Conservation (phyloP, 805 yeast genomes). For the Metschnikowia kofuensis region DNA sequence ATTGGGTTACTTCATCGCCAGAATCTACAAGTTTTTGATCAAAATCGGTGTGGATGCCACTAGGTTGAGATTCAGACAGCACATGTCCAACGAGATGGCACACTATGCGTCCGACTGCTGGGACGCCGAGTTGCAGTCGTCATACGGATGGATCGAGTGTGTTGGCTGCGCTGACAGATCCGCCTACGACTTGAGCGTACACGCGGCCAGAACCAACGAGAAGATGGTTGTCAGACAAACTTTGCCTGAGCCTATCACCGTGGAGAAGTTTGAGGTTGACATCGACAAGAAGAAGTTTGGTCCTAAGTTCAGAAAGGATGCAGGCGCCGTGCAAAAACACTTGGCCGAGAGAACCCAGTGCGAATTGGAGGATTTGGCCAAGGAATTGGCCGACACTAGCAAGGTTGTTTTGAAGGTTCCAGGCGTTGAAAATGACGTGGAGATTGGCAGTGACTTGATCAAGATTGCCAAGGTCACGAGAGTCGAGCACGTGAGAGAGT, state of each 20-base stretch:
- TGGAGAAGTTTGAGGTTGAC: constrained; percentile 80
- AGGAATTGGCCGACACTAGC: constrained; percentile 59
- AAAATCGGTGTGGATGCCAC: constrained; percentile 87
- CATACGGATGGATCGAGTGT: constrained; percentile 99
- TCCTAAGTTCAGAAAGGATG: constrained; percentile 96
- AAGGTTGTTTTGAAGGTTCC: constrained; percentile 66
- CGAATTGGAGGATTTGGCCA: constrained; percentile 74
- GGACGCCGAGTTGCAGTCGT: constrained; percentile 96
- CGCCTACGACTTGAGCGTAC: constrained; percentile 95
- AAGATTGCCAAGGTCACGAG: constrained; percentile 73
- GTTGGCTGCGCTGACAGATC: constrained; percentile 99
- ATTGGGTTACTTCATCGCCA: constrained; percentile 92
- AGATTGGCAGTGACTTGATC: constrained; percentile 69
- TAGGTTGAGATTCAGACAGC: constrained; percentile 95
- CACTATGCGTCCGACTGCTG: constrained; percentile 99
- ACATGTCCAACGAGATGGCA: constrained; percentile 98
- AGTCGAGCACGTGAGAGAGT: constrained; percentile 91
- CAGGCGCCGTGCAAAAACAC: constrained; percentile 86
- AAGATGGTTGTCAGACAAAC: constrained; percentile 92
- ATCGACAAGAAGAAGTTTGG: constrained; percentile 95
- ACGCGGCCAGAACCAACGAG: constrained; percentile 91
- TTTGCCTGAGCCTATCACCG: constrained; percentile 77
- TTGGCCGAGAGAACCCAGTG: constrained; percentile 73
- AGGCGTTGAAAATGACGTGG: constrained; percentile 56
- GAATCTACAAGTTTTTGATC: constrained; percentile 80